Base-by-base conservation (phyloP, 2,329 filamentous ascomycete species). In the Diaporthe ilicicola region DNA sequence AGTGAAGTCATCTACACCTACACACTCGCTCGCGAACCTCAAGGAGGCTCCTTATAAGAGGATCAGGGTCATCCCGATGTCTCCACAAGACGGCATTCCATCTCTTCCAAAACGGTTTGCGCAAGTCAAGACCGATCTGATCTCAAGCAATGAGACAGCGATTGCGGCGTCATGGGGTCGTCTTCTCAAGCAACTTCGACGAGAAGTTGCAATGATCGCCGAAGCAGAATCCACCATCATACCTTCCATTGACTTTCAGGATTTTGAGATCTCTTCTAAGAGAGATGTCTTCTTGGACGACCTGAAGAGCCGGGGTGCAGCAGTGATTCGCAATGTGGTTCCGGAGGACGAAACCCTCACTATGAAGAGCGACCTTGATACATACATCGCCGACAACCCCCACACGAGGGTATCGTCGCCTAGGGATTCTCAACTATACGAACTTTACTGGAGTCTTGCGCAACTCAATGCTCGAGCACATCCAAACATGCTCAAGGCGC, bases 321-420 rank as follows among this genome's bases (percentile, higher is more conserved):
- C 76, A 24, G 75, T 82, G 12, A 74, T 81, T 53, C 74, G 77
- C n/a, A 76, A 75, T 10, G 80, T 81, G 32, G 74, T 81, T 9
- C 74, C 78, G 9, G 74, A 71, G 19, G 61, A 74, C n/a, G 74
- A 76, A 29, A 78, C 76, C 42, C 46, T 65, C n/a, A 53, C 80
- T n/a, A 87, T 85, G 77, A 90, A 90, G 75, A 78, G 82, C 24
- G 82, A 86, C 51, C 82, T 87, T 9, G 81, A 83, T 69, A 81
- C 84, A 7, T 91, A 91, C 74, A 83, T 90, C 22, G 77, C 80
- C 15, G 81, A 82, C 22, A 90, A 90, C 75, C 81, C 82, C 1
- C 74, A 77, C 59, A 80, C 71, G 2, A 83, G 78, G 74, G 67
- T 72, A 65, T 75, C 75, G 44, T 76, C 79, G 3, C 75, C 77